phyloP scores from a whole-genome alignment of 2,329 filamentous ascomycete genomes.

The Rutstroemia sydowiana region DNA sequence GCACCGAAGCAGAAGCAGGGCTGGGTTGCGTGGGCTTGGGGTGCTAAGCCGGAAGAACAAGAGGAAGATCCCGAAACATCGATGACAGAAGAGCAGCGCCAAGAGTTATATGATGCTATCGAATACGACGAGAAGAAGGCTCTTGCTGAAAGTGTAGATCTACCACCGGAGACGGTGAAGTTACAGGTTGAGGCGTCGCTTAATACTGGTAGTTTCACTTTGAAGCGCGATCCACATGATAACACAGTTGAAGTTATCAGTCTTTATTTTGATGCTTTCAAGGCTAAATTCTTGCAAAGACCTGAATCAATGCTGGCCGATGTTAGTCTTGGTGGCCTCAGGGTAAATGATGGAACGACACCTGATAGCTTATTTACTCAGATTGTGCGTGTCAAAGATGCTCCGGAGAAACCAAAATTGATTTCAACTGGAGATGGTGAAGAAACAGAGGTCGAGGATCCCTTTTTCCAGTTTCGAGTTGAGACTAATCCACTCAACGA shows the following conservation, averaged over 20 bases:
- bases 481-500: constrained; percentile 94
- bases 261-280: constrained; percentile 90
- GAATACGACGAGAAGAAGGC: constrained; percentile 97
- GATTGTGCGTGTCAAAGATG: constrained; percentile 92
- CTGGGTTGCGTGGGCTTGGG: constrained; percentile 92
- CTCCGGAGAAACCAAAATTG: constrained; percentile 42
- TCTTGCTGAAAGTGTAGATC: constrained; percentile 77
- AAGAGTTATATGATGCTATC: constrained; percentile 94
- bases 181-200: constrained; percentile 87
- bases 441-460: constrained; percentile 47
- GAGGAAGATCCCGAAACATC: constrained; percentile 68
- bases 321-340: constrained; percentile 82
- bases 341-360: constrained; percentile 93
- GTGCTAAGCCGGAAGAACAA: constrained; percentile 55
- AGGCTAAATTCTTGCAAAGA: constrained; percentile 79
- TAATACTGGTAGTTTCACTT: constrained; percentile 91
- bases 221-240: constrained; percentile 79
- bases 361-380: constrained; percentile 86
- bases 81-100: constrained; percentile 91
- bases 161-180: constrained; percentile 86
- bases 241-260: constrained; percentile 74
- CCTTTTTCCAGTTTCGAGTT: constrained; percentile 86
- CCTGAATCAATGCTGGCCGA: constrained; percentile 87
- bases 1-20: constrained; percentile 60
- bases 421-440: constrained; percentile 32